Evolutionary conservation across 192 early-diverging fungal species (phyloP), one percentile per base, ranked within the genome.

Genomic region (Linnemannia elongata): DNA sequence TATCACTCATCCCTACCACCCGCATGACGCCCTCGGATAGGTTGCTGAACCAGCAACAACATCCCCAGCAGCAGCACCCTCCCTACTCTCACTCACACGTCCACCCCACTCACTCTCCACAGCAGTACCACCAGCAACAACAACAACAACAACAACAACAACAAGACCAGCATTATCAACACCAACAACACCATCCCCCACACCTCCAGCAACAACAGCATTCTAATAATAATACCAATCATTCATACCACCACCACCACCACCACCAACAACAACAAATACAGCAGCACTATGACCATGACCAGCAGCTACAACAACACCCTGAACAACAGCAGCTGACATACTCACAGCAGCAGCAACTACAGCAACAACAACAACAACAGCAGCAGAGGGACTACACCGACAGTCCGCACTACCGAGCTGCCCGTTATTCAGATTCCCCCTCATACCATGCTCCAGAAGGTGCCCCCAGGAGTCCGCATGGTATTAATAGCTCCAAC

Each of bases 41-140:
- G 79, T 75, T 74, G 79, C 72, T 81, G 35, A 72, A 63, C 54
- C 72, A 81, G 54, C 72, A 81, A 52, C 79, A 74, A 54, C 72
- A 81, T 47, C 60, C 27, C 8, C 75, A 27, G 45, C 72, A 74
- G 17, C 72, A 74, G 33, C 33, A 41, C 39, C 71, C 30, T 24
- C 33, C 71, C 41, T 38, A 54, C 24, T 52, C 73, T 27, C 73
- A 45, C 45, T 8, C 70, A 18, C 36, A 47, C 72, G 10, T 9
- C 30, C 73, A 74, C 27, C 22, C 71, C 24, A 27, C 60, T 44
- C 68, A 71, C 30, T 41, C 60, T 8, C 68, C 49, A 52, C 49
- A 52, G 20, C 49, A 52, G 20, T 52, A 52, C 49, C 49, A 52
- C 1, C 49, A 57, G 7, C 69, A 69, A 35, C 68, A 35, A 12